Percentiles rank a stretch among this genome's conserved stretches.
Conservation (phyloP, 176 grass and related monocot genomes). For the Phoenix dactylifera region DNA sequence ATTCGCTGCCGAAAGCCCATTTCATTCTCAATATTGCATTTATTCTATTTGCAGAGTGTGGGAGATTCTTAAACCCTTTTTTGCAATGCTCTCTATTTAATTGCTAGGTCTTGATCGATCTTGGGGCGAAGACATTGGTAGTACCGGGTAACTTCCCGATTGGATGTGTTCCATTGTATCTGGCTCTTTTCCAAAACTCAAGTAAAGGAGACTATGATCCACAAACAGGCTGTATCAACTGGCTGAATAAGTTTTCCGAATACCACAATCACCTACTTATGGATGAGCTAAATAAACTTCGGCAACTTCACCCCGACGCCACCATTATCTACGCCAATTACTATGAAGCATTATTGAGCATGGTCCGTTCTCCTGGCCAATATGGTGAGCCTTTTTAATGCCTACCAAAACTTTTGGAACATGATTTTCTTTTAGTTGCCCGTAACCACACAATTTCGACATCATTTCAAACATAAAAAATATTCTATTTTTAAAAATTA, state of each 20-base stretch:
- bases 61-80: no score
- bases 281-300: neutral
- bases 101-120: slow-evolving; percentile 10
- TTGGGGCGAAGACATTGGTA: slow-evolving; percentile 3
- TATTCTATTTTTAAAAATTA: no score
- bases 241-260: neutral
- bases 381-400: neutral
- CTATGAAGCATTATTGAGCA: neutral
- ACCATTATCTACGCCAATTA: neutral
- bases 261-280: neutral
- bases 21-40: no score
- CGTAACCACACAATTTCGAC: no score
- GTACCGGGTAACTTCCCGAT: neutral
- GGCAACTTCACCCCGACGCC: neutral
- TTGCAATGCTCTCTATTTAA: no score
- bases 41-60: no score
- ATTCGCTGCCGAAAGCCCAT: no score
- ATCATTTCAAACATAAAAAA: no score
- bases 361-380: neutral
- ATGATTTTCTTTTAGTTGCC: no score
- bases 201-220: neutral
- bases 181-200: neutral
- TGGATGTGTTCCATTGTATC: neutral
- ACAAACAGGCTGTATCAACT: neutral
- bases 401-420: no score